Percentiles rank a stretch among this genome's conserved stretches.
Conservation (phyloP, 148 eudicot genomes). For the Suaeda aralocaspica region DNA sequence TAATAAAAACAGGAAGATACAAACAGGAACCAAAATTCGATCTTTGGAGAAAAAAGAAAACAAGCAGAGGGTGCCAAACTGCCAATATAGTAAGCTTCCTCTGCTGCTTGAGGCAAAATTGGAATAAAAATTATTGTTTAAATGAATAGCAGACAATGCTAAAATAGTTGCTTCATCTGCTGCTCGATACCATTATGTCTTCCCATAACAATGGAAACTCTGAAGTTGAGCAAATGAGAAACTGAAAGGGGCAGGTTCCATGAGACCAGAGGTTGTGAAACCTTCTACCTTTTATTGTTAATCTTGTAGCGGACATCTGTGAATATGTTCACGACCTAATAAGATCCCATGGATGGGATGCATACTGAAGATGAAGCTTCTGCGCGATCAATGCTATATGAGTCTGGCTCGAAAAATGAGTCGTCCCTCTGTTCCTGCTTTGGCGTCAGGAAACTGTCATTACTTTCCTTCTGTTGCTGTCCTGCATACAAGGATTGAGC, state of each 20-base stretch:
- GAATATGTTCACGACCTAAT: slow-evolving; percentile 21
- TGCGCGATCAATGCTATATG: slow-evolving; percentile 16
- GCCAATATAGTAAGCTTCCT: too few relatives aligned
- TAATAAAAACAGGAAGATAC: too few relatives aligned
- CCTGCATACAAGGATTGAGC: slow-evolving; percentile 31
- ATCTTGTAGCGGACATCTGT: background rate
- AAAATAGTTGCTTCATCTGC: too few relatives aligned
- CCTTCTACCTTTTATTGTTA: slow-evolving; percentile 20
- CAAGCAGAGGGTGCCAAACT: too few relatives aligned
- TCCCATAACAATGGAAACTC: too few relatives aligned
- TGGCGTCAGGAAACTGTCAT: slow-evolving; percentile 36
- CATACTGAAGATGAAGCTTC: slow-evolving; percentile 27
- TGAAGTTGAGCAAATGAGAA: too few relatives aligned
- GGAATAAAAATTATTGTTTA: too few relatives aligned
- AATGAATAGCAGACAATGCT: too few relatives aligned
- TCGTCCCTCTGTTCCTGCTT: slow-evolving; percentile 51
- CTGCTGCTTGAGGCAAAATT: too few relatives aligned
- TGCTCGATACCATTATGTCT: too few relatives aligned
- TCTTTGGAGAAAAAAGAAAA: too few relatives aligned
- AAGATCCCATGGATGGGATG: slow-evolving; percentile 21
- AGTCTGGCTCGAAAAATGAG: slow-evolving; percentile 19
- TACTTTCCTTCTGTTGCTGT: slow-evolving; percentile 33
- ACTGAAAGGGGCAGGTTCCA: background rate
- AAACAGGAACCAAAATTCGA: too few relatives aligned
- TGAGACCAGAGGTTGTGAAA: background rate